Percentiles rank a stretch among this genome's conserved stretches.
These are phyloP conservation scores for Pinus albicaulis DNA, from an alignment of 75 land plant species.

Conservation along the genomic window DNA sequence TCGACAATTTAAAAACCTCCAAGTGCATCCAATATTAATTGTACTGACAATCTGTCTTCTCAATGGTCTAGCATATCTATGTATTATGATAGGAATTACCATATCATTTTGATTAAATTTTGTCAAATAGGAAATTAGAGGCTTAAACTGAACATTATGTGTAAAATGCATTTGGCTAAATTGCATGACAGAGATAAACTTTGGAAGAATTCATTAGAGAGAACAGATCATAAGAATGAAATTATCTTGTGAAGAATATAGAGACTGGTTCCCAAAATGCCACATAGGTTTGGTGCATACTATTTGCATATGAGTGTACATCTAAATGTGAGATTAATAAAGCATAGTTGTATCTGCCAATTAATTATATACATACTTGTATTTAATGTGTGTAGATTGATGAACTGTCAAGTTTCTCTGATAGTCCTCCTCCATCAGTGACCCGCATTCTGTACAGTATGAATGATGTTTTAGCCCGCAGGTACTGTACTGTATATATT, in stretches of 20 bases:
- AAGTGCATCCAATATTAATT: too few species aligned
- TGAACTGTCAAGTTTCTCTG: slow-evolving; percentile 81
- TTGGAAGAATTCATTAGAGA: too few species aligned
- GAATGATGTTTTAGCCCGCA: slow-evolving; percentile 83
- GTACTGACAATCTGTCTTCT: too few species aligned
- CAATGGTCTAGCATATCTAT: too few species aligned
- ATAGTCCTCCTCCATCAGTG: slow-evolving; percentile 89
- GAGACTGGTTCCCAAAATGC: not conserved
- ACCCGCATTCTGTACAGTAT: slow-evolving; percentile 82
- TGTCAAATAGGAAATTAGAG: too few species aligned
- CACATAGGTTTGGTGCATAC: not conserved
- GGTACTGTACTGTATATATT: slow-evolving; percentile 27
- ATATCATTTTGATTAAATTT: too few species aligned
- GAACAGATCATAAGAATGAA: too few species aligned
- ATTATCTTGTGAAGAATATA: not conserved
- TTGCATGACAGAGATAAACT: too few species aligned
- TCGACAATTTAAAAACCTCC: too few species aligned
- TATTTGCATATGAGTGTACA: not conserved
- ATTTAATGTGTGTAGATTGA: slow-evolving; percentile 58
- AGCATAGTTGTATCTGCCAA: not conserved
- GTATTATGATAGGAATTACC: too few species aligned
- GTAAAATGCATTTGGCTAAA: too few species aligned
- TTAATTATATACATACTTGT: not conserved
- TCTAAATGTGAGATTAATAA: not conserved
- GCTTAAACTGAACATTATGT: too few species aligned